These are phyloP conservation scores for Aspergillus aculeatus DNA, from an alignment of 2,329 filamentous ascomycete genomes.

Conservation along the genomic window DNA sequence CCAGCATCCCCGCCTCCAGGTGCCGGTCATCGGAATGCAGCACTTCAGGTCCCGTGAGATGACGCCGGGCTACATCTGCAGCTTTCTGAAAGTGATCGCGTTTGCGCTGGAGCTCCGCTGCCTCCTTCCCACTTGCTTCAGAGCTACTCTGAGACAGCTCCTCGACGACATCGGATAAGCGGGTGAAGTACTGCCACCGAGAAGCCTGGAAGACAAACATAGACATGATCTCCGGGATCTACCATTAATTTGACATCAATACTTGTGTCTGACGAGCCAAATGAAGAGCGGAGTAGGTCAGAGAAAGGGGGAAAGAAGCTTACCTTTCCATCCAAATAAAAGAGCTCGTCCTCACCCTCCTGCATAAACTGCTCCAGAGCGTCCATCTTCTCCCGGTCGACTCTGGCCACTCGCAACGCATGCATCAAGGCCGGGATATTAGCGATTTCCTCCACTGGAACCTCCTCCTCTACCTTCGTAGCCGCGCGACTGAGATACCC, in stretches of 20 bases:
- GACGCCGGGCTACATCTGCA: slow-evolving; percentile 72
- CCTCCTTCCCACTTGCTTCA: slow-evolving; percentile 41
- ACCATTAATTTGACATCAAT: neutral
- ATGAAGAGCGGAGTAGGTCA: neutral
- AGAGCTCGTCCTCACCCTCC: slow-evolving; percentile 71
- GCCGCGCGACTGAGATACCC: slow-evolving; percentile 37
- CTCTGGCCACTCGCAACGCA: slow-evolving; percentile 65
- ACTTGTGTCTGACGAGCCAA: neutral
- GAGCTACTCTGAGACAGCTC: slow-evolving; percentile 49
- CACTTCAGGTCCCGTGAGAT: slow-evolving; percentile 78
- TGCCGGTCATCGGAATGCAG: slow-evolving; percentile 68
- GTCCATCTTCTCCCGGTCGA: slow-evolving; percentile 90
- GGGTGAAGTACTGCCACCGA: slow-evolving; percentile 69
- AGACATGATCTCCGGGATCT: slow-evolving; percentile 82
- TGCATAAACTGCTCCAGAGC: slow-evolving; percentile 79
- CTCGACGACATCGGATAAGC: slow-evolving; percentile 65
- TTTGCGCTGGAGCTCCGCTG: slow-evolving; percentile 47
- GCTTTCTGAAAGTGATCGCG: slow-evolving; percentile 72
- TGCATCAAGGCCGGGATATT: slow-evolving; percentile 69
- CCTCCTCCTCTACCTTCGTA: slow-evolving; percentile 47
- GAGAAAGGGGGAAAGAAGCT: neutral
- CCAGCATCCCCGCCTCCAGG: slow-evolving; percentile 24
- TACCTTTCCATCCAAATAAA: slow-evolving; percentile 66
- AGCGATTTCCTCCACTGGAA: slow-evolving; percentile 53
- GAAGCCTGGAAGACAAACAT: slow-evolving; percentile 88